A percentile compares a stretch with the other conserved stretches of the same genome.
These are phyloP conservation scores for Macrolepiota dolichaula DNA, from an alignment of 768 basidiomycete species.

Conservation along the genomic window DNA sequence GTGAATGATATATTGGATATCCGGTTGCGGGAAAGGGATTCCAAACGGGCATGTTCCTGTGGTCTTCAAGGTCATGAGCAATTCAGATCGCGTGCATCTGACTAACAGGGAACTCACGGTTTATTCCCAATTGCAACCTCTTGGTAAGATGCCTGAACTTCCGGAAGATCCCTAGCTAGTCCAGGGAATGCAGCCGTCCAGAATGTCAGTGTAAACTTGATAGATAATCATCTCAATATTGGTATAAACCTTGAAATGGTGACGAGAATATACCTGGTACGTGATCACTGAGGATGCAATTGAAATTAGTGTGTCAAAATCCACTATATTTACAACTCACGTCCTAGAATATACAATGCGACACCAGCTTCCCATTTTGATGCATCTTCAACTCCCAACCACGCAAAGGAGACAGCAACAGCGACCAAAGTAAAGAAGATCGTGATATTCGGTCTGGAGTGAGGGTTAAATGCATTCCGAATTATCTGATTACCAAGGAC, in stretches of 20 bases:
- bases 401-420: conserved; percentile 69
- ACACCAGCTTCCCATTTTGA: conserved; percentile 62
- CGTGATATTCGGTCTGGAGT: conserved; percentile 65
- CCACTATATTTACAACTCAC: conserved; percentile 34
- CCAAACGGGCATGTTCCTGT: conserved; percentile 48
- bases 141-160: conserved; percentile 52
- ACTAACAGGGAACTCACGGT: conserved; percentile 30
- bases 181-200: conserved; percentile 85
- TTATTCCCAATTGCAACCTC: conserved; percentile 40
- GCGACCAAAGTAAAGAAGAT: conserved; percentile 69
- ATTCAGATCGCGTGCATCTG: not conserved
- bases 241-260: not conserved
- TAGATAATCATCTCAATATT: not conserved
- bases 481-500: not conserved
- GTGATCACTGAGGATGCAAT: conserved; percentile 49
- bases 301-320: conserved; percentile 1
- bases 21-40: conserved; percentile 67
- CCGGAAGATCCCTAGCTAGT: conserved; percentile 64
- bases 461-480: not conserved
- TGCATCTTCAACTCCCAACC: conserved; percentile 70
- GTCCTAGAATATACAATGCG: conserved; percentile 59
- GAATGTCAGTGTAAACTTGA: conserved; percentile 66
- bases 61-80: conserved; percentile 24
- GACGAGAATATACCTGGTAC: conserved; percentile 48
- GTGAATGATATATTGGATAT: conserved; percentile 76